Percentiles rank a stretch among this genome's conserved stretches.
phyloP scores from a whole-genome alignment of 768 basidiomycete species.

The Psilocybe cubensis region DNA sequence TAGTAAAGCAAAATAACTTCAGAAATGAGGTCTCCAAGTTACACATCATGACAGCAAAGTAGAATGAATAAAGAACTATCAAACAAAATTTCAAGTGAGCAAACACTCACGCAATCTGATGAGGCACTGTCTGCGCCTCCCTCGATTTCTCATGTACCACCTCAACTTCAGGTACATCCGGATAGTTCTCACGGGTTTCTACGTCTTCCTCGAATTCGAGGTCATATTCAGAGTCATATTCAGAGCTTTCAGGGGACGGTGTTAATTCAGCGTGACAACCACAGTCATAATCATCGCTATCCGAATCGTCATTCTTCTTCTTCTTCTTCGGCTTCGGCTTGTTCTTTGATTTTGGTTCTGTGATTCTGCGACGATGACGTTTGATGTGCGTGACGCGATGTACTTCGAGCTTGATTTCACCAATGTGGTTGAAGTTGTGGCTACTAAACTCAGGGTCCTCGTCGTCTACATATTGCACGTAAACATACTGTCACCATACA shows the following conservation, averaged over 20 bases:
- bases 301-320: background rate
- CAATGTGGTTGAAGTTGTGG: background rate
- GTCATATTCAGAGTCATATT: too few species aligned
- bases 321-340: background rate
- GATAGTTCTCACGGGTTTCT: too few species aligned
- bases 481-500: background rate
- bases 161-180: background rate
- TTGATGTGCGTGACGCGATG: background rate
- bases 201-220: too few species aligned
- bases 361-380: too few species aligned
- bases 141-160: background rate
- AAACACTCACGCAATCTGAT: background rate
- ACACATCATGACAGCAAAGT: too few species aligned
- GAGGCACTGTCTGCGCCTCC: background rate
- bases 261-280: too few species aligned
- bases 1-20: background rate
- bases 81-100: too few species aligned
- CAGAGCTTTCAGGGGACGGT: too few species aligned
- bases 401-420: background rate
- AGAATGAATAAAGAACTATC: too few species aligned
- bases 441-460: background rate
- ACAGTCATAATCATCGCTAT: background rate
- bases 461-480: background rate
- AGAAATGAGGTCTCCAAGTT: too few species aligned
- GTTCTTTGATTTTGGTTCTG: background rate